Conservation (phyloP, 2,329 filamentous ascomycete species). For the Trematosphaeria pertusa region DNA sequence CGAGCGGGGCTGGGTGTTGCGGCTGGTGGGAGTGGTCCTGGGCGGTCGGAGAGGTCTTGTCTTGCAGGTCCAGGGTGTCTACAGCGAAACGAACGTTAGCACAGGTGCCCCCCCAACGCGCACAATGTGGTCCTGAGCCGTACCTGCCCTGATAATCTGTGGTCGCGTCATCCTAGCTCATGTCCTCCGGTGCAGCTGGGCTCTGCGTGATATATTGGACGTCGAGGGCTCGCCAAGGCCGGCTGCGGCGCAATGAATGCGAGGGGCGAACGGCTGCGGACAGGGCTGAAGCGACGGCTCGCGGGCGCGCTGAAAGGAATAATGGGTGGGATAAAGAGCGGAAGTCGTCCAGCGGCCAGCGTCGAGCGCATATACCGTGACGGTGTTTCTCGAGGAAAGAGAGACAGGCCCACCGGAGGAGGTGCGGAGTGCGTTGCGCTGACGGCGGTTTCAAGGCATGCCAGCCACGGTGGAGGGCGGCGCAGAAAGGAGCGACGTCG, state of each 20-base stretch:
- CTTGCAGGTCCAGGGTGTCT: conserved; percentile 97
- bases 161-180: conserved; percentile 61
- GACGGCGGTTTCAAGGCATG: conserved; percentile 27
- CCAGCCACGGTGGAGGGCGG: conserved; percentile 8
- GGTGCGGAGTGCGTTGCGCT: conserved; percentile 19
- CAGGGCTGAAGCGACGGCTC: conserved; percentile 2
- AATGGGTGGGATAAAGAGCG: conserved; percentile 10
- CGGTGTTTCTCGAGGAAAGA: conserved; percentile 15
- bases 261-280: conserved; percentile 18
- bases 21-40: conserved; percentile 75
- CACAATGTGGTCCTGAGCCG: conserved; percentile 17
- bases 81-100: conserved; percentile 34
- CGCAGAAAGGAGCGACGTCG: background rate
- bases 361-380: conserved; percentile 6
- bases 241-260: conserved; percentile 36
- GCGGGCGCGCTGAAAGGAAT: conserved; percentile 1
- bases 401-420: conserved; percentile 21
- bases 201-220: conserved; percentile 8
- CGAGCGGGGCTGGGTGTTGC: conserved; percentile 58
- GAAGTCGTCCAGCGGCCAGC: conserved; percentile 21
- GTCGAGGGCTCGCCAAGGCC: conserved; percentile 30
- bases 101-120: conserved; percentile 3
- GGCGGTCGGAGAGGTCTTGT: conserved; percentile 80
- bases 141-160: conserved; percentile 64
- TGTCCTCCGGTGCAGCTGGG: conserved; percentile 30